Evolutionary conservation across 305 asterid species (phyloP), one percentile per base, ranked within the genome.

Genomic region (Fraxinus sp.): DNA sequence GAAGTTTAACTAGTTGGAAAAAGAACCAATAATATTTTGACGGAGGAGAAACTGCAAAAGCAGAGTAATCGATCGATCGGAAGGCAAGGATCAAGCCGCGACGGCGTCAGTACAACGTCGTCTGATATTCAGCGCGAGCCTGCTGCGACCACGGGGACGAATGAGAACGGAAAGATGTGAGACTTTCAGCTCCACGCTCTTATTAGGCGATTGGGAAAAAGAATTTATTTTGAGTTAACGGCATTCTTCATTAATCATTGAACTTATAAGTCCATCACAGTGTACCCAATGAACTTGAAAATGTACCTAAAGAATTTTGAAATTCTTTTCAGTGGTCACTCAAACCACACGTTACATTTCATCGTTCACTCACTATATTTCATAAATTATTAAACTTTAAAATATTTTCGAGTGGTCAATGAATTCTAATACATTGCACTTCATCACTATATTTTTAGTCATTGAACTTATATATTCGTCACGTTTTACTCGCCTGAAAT

Each of bases 11-110:
- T 4, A 36, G 18, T 26, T 18, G 41, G 41, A 71, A 77, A 68
- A 75, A 39, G 64, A 80, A 70, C 87, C 86, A 75, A 84, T 70
- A 81, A 82, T 52, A 52, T 80, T 82, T 62, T 44, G 83, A 77
- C 64, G 76, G 72, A 32, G 74, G 26, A 20, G 79, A 77, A 73
- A 79, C 35, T 80, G 81, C 88, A 83, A 55, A 57, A 77, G 77
- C 72, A 52, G 79, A 32, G 11, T 52, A 35, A 66, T 49, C 80
- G 81, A 81, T 32, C 82, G 81, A 81, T 32, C 70, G 28, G 52
- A 37, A 77, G 74, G 13, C 39, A 44, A n/a, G 24, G 39, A 66
- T 39, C 20, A 10, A 49, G 18, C 20, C 14, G 26, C 22, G 74
- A 52, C 64, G 24, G 64, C 22, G 64, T 52, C 64, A n/a, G 24